Conservation (phyloP, 768 basidiomycete genomes). For the Calocybe indica region DNA sequence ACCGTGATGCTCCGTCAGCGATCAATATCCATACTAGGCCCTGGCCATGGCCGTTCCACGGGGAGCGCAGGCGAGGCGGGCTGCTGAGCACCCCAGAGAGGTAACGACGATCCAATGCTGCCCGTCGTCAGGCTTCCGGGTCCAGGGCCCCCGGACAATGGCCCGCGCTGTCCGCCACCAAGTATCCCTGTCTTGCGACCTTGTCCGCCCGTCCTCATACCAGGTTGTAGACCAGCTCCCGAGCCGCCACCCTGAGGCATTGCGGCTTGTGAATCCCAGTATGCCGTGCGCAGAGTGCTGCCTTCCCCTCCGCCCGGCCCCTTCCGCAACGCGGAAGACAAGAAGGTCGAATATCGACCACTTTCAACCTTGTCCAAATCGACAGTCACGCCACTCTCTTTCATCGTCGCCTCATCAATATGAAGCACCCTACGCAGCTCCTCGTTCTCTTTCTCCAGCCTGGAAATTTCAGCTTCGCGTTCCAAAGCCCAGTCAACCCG, state of each 20-base stretch:
- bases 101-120: no score
- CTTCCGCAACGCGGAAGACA: conserved; percentile 25
- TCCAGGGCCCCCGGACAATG: no score
- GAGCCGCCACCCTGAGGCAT: not conserved
- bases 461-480: conserved; percentile 79
- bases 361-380: conserved; percentile 44
- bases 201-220: conserved; percentile 45
- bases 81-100: no score
- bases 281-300: conserved; percentile 13
- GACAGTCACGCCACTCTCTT: conserved; percentile 44
- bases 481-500: conserved; percentile 78
- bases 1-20: no score
- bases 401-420: conserved; percentile 57
- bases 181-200: conserved; percentile 57
- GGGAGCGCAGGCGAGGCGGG: no score
- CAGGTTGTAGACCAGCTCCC: conserved; percentile 32
- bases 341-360: conserved; percentile 28
- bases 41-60: no score
- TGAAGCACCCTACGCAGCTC: conserved; percentile 68
- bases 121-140: no score
- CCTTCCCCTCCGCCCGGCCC: conserved; percentile 16
- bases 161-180: conserved; percentile 31
- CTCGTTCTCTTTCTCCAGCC: conserved; percentile 81
- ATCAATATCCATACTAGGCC: no score
- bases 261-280: conserved; percentile 20